Percentiles rank a stretch among this genome's conserved stretches.
phyloP scores from a whole-genome alignment of 2,329 filamentous ascomycete species.

The Exophiala sp. region DNA sequence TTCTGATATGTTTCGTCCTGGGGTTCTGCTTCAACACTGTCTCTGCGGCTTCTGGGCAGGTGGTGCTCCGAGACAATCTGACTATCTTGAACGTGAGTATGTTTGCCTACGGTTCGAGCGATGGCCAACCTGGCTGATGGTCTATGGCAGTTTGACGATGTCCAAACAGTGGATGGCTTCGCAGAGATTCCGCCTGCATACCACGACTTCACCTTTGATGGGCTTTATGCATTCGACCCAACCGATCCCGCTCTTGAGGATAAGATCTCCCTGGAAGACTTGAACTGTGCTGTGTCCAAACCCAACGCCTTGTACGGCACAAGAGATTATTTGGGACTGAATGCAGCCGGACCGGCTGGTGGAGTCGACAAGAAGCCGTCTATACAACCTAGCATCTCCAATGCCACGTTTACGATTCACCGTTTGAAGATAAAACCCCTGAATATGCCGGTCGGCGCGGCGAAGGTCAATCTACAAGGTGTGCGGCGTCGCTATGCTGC shows the following conservation, averaged over 20 bases:
- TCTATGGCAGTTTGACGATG: slow-evolving; percentile 21
- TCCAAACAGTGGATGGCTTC: slow-evolving; percentile 18
- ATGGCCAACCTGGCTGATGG: background rate
- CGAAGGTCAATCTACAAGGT: slow-evolving; percentile 18
- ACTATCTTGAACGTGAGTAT: slow-evolving; percentile 8
- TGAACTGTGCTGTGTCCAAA: slow-evolving; percentile 30
- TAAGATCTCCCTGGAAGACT: slow-evolving; percentile 25
- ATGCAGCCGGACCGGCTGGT: background rate
- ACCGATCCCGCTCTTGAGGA: slow-evolving; percentile 16
- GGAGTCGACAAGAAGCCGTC: slow-evolving; percentile 4
- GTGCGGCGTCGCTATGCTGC: background rate
- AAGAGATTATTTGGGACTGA: slow-evolving; percentile 10
- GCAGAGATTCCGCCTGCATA: slow-evolving; percentile 17
- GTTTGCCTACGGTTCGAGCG: background rate
- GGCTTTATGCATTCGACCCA: slow-evolving; percentile 26
- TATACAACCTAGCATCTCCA: slow-evolving; percentile 5
- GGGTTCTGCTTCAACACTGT: slow-evolving; percentile 20
- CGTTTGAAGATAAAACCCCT: slow-evolving; percentile 29
- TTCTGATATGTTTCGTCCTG: slow-evolving; percentile 18
- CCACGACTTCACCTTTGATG: slow-evolving; percentile 20
- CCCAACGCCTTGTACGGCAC: slow-evolving; percentile 30
- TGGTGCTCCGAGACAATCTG: background rate
- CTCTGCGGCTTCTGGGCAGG: slow-evolving; percentile 11
- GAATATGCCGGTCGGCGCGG: slow-evolving; percentile 23
- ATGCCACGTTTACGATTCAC: slow-evolving; percentile 23